Evolutionary conservation across 2,329 filamentous ascomycete species (phyloP).

Genomic region (Pseudocercospora fuligena): DNA sequence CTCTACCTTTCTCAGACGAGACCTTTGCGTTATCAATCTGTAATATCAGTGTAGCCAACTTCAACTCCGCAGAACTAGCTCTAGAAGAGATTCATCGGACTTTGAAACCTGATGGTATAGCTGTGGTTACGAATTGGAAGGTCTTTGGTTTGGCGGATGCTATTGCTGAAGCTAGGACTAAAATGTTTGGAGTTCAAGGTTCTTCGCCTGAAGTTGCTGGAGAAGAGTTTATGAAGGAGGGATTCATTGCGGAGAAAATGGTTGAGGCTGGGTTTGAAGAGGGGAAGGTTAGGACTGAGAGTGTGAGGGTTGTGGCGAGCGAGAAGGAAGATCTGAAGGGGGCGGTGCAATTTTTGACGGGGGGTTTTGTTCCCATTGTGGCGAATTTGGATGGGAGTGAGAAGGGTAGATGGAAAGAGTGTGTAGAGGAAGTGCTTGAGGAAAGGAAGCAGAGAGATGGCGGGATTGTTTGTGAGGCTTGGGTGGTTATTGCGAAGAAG

Average conservation of each 20-base stretch:
- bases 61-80: background rate
- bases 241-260: background rate
- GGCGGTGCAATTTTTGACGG: background rate
- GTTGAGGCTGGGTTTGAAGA: background rate
- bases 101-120: background rate
- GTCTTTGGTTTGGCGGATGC: background rate
- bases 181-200: background rate
- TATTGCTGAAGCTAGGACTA: background rate
- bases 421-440: background rate
- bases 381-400: background rate
- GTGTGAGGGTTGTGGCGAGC: background rate
- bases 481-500: slow-evolving; percentile 43
- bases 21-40: background rate
- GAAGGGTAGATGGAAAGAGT: background rate
- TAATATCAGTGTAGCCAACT: slow-evolving; percentile 10
- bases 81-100: slow-evolving; percentile 10
- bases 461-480: slow-evolving; percentile 1
- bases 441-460: background rate
- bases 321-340: background rate
- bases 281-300: background rate
- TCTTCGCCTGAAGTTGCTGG: slow-evolving; percentile 1
- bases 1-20: background rate
- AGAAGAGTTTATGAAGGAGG: slow-evolving; percentile 6
- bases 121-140: slow-evolving; percentile 10
- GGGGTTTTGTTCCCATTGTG: background rate